Evolutionary conservation across 331 rosid genomes (phyloP), one percentile per base, ranked within the genome.

Genomic region (Pyracantha coccinea): DNA sequence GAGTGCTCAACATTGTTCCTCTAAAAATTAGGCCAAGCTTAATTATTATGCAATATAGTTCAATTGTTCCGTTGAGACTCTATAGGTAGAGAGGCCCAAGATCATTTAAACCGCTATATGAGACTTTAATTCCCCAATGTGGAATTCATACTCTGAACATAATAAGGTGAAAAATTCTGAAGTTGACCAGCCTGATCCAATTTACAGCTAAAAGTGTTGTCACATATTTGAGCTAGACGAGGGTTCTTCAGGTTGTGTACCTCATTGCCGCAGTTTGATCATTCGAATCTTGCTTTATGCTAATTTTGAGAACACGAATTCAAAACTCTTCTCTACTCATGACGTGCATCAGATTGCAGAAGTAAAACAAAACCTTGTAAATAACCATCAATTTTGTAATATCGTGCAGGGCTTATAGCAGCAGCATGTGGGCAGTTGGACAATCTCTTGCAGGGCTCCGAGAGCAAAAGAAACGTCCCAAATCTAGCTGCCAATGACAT

Each of bases 391-490:
- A 45, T 59, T 11, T 11, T 71, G 61, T 9, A 33, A 19, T 75
- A 53, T 75, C 53, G 21, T 77, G 67, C 81, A 93, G 98, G 98
- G 71, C 91, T 93, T 31, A 80, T 91, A 47, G 94, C 88, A 69
- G 97, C 98, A 15, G 87, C 97, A 78, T 82, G 97, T 57, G 87
- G 97, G 62, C 72, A 88, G 73, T 69, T 89, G 73, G 96, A 89
- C 59, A 78, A 73, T 58, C 75, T 86, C 5, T 72, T 86, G 65
- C 90, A 70, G 25, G 70, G 62, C 68, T 80, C 69, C 17, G 82
- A 87, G 62, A 86, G 53, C 66, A 70, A 25, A 35, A 84, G 73
- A 75, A 80, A 53, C 23, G 25, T 62, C 7, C 50, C 76, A 72
- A 58, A 72, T 4, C 58, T 35, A 72, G 6, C 44, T 50, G 82